A percentile compares a stretch with the other conserved stretches of the same genome.
Conservation (phyloP, 805 yeast genomes). For the Kockiozyma suomiensis region DNA sequence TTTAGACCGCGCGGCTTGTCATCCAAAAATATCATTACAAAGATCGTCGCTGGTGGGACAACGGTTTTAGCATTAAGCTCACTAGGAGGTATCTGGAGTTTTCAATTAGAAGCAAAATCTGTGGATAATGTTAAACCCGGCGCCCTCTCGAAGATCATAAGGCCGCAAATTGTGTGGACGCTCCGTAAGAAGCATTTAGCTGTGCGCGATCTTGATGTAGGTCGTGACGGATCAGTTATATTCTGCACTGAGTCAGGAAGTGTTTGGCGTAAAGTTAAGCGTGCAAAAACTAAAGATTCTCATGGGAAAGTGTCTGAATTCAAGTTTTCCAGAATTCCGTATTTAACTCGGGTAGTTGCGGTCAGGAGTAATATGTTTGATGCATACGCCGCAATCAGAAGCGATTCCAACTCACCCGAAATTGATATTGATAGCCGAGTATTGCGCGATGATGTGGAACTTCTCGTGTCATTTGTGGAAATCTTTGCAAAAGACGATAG, state of each 20-base stretch:
- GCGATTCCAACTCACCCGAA: conserved; percentile 63
- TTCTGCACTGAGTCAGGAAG: conserved; percentile 71
- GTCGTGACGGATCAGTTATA: conserved; percentile 68
- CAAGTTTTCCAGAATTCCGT: conserved; percentile 59
- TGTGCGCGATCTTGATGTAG: conserved; percentile 68
- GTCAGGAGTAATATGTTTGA: conserved; percentile 70
- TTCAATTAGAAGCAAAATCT: conserved; percentile 21
- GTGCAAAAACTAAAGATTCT: conserved; percentile 18
- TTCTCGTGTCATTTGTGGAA: conserved; percentile 40
- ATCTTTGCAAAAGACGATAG: conserved; percentile 11
- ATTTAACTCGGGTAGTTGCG: conserved; percentile 57
- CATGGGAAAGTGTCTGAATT: conserved; percentile 32
- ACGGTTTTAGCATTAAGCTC: conserved; percentile 37
- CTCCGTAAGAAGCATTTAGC: conserved; percentile 52
- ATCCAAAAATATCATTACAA: conserved; percentile 22
- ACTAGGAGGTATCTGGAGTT: conserved; percentile 32
- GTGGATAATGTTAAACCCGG: conserved; percentile 15
- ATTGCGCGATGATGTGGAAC: conserved; percentile 56
- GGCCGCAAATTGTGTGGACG: conserved; percentile 38
- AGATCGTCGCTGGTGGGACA: conserved; percentile 25
- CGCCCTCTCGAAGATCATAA: conserved; percentile 21
- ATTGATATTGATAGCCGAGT: conserved; percentile 53
- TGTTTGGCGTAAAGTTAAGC: conserved; percentile 47
- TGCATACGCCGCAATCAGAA: conserved; percentile 68
- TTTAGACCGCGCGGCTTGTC: conserved; percentile 33